Percentiles rank a stretch among this genome's conserved stretches.
phyloP scores from a whole-genome alignment of 1,284 basidiomycete species.

The Fomitiporia mediterranea region DNA sequence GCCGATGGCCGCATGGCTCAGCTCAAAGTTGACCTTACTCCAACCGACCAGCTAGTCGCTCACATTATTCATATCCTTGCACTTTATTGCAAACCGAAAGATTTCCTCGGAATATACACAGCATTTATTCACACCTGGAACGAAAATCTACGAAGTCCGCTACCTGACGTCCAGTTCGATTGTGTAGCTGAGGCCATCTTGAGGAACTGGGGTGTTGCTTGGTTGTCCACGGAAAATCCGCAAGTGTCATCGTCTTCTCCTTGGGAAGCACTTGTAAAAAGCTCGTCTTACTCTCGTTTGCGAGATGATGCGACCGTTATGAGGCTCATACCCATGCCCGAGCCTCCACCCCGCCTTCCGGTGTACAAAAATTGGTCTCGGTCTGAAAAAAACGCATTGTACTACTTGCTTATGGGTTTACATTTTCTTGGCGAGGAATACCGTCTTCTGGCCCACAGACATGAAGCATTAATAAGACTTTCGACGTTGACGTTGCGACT shows the following conservation, averaged over 20 bases:
- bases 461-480: conserved; percentile 53
- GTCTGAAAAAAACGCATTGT: conserved; percentile 36
- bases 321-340: conserved; percentile 2
- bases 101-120: conserved; percentile 52
- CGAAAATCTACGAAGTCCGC: conserved; percentile 34
- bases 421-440: conserved; percentile 75
- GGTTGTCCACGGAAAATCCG: conserved; percentile 21
- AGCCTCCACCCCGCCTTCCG: conserved; percentile 40
- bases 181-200: conserved; percentile 50
- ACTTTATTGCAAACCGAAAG: conserved; percentile 34
- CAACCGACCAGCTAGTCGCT: conserved; percentile 48
- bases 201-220: conserved; percentile 36
- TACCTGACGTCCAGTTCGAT: conserved; percentile 49
- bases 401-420: conserved; percentile 58
- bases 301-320: conserved; percentile 53
- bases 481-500: conserved; percentile 63
- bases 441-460: conserved; percentile 50
- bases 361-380: conserved; percentile 15
- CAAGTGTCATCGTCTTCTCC: conserved; percentile 20
- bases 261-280: conserved; percentile 35
- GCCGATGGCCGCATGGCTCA: conserved; percentile 43
- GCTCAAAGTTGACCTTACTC: conserved; percentile 45
- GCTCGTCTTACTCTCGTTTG: conserved; percentile 41
- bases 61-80: conserved; percentile 50
- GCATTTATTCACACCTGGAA: conserved; percentile 58